A percentile compares a stretch with the other conserved stretches of the same genome.
These are phyloP conservation scores for Colletotrichum tropicicola DNA, from an alignment of 2,329 filamentous ascomycete species.

Conservation along the genomic window DNA sequence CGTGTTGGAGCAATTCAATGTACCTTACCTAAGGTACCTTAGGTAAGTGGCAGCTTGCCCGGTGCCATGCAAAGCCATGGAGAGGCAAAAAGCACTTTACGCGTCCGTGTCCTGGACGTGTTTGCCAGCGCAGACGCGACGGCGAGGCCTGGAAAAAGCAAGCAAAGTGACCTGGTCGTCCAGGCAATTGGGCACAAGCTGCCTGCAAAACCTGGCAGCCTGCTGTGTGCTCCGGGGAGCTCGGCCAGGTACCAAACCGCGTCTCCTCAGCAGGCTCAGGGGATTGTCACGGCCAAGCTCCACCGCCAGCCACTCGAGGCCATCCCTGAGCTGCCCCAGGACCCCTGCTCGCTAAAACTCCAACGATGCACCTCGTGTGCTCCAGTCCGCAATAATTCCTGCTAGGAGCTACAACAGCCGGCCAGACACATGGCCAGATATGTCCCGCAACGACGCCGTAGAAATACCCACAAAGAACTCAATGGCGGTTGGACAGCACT, in stretches of 20 bases:
- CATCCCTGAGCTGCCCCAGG: constrained; percentile 17
- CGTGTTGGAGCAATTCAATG: no score
- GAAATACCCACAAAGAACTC: neutral
- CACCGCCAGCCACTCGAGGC: constrained; percentile 38
- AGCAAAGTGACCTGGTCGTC: constrained; percentile 17
- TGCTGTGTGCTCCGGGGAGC: constrained; percentile 9
- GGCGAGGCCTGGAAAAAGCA: constrained; percentile 10
- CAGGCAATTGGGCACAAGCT: constrained; percentile 10
- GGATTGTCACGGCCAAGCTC: constrained; percentile 20
- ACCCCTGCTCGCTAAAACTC: constrained; percentile 21
- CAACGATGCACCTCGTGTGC: constrained; percentile 34
- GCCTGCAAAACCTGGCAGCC: constrained; percentile 5
- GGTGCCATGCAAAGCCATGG: neutral
- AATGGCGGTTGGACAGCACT: rapidly evolving
- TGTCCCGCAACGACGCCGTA: neutral
- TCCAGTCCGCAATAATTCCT: constrained; percentile 41
- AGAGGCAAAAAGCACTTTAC: constrained; percentile 15
- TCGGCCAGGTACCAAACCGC: constrained; percentile 13
- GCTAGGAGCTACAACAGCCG: constrained; percentile 34
- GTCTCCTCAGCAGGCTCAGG: constrained; percentile 5
- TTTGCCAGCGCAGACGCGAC: constrained; percentile 20
- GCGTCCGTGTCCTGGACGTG: constrained; percentile 24
- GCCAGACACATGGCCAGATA: neutral
- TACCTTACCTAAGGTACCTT: no score
- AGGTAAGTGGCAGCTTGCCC: neutral